Percentiles rank a stretch among this genome's conserved stretches.
Evolutionary conservation across 148 eudicot genomes (phyloP).

Genomic region (Gaultheria prostrata): DNA sequence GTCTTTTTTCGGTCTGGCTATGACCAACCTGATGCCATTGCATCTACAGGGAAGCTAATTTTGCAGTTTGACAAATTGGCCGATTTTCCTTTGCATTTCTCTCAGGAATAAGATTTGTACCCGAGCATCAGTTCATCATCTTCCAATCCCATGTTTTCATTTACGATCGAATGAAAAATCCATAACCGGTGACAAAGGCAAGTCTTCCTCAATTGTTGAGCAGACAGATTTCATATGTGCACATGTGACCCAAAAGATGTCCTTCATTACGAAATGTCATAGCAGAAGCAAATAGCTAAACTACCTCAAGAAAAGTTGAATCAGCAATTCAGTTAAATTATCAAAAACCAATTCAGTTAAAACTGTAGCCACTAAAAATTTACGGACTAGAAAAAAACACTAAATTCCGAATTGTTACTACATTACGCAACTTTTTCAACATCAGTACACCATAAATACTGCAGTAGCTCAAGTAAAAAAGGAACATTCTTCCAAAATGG

Average conservation of each 20-base stretch:
- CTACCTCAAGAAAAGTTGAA: background rate
- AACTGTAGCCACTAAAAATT: too few species aligned
- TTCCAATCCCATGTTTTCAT: background rate
- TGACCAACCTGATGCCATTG: background rate
- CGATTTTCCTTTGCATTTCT: background rate
- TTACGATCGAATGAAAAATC: background rate
- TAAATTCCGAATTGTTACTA: too few species aligned
- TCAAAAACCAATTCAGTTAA: background rate
- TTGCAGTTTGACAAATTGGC: background rate
- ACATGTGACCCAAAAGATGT: too few species aligned
- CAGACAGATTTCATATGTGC: background rate
- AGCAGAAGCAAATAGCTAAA: background rate
- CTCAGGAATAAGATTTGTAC: background rate
- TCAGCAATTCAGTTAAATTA: background rate
- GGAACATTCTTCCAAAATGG: background rate
- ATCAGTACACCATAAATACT: background rate
- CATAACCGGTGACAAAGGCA: background rate
- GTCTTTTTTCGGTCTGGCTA: background rate
- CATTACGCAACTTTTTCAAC: background rate
- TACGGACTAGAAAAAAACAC: background rate
- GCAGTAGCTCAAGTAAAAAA: background rate
- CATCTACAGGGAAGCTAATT: background rate
- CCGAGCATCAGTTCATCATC: background rate
- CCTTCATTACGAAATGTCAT: background rate
- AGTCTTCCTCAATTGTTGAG: background rate